Base-by-base conservation (phyloP, 495 filamentous ascomycete genomes). In the Penicillium atrosanguineum region DNA sequence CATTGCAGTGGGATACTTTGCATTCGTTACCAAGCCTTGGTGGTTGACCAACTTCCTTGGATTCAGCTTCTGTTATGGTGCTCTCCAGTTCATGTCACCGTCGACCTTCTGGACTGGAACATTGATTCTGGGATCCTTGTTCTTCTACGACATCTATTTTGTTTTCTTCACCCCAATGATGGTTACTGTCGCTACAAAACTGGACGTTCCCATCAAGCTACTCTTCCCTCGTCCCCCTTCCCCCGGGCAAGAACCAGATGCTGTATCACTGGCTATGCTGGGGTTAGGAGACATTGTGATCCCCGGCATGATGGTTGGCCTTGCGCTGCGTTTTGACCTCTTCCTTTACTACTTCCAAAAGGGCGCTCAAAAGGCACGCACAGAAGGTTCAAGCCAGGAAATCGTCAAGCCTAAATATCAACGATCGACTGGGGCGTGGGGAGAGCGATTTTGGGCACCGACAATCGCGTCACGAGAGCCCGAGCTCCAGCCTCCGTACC, bases 91-190 rank as follows among this genome's bases (percentile, higher is more conserved):
- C 53, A 82, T 98, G 75, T 96, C 93, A 2, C 95, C 94, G 0
- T 94, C 91, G 0, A 95, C 88, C 0, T 96, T 96, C 63, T 74
- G 77, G 52, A 96, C 89, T 0, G 94, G 91, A 4, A 86, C 85
- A 1, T 68, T 90, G 23, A 85, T 98, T 28, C 75, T 97, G 0
- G 74, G 68, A 3, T 88, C 86, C 0, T 76, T 98, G 15, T 97
- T 97, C 68, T 79, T 93, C 60, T 98, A 98, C 61, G 94, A 98
- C 60, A 93, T 98, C 47, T 87, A 91, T 64, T 95, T 97, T 73
- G 94, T 98, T 48, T 98, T 97, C 65, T 98, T 89, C 68, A 98
- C 94, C 0, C 94, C 94, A 1, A 78, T 94, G 62, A 98, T 98
- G 94, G 87, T 97, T 11, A 93, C 92, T 0, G 94, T 98, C 23